phyloP scores from a whole-genome alignment of 345 rosid genomes.

The Syzygium aqueum region DNA sequence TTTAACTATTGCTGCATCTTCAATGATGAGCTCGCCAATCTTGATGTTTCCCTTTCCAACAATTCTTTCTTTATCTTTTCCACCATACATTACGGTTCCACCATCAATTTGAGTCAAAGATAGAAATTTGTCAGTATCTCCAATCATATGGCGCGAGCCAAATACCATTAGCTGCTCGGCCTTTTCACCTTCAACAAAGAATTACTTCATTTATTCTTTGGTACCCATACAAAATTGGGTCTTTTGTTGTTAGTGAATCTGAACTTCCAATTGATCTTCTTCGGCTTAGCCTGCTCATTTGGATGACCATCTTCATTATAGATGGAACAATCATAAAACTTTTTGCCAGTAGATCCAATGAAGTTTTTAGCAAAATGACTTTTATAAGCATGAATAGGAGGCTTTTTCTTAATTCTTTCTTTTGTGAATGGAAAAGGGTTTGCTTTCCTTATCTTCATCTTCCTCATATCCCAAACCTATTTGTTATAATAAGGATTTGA shows the following conservation, averaged over 20 bases:
- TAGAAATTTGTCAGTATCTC: not conserved
- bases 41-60: not conserved
- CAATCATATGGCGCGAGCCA: not conserved
- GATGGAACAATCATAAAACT: not conserved
- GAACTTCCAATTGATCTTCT: not conserved
- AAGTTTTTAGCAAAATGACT: not conserved
- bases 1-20: not conserved
- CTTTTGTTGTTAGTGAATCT: not conserved
- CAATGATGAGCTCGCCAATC: not conserved
- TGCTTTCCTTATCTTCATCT: not conserved
- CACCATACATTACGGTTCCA: too few relatives aligned
- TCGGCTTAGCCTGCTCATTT: not conserved
- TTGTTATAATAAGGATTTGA: too few relatives aligned
- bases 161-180: not conserved
- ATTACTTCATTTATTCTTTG: not conserved
- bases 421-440: too few relatives aligned
- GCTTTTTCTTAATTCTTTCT: not conserved
- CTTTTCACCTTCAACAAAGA: not conserved
- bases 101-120: too few relatives aligned
- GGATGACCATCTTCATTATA: not conserved
- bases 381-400: not conserved
- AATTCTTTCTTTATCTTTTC: not conserved
- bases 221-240: not conserved
- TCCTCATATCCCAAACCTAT: not conserved
- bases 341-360: not conserved